Base-by-base conservation (phyloP, 345 rosid genomes). In the Carallia brachiata region DNA sequence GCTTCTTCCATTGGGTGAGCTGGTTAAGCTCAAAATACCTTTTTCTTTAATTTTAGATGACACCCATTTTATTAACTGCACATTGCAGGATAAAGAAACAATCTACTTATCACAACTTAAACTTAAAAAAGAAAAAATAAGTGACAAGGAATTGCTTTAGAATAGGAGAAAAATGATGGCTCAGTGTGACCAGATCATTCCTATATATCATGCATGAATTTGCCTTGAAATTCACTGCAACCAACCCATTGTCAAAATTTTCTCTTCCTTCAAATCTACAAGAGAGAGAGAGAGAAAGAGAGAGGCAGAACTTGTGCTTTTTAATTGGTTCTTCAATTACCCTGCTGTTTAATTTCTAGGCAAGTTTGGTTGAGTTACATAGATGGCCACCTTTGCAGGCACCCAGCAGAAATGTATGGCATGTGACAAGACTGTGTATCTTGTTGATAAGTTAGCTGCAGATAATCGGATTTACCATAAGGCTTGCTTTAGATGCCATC, bases 401-500 rank as follows among this genome's bases (percentile, higher is more conserved):
- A 81, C 85, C 17, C 86, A 80, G 66, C 86, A 86, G 54, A 88
- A 84, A 79, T 86, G 90, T 71, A 78, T 48, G 70, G 86, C 87
- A 15, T 88, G 93, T 76, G 80, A 81, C 27, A 88, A 78, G 64
- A 86, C 90, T 1, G 87, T 88, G 59, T 88, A 88, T 73, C 76
- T 84, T 68, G 93, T 88, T 7, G 93, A 86, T 37, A 86, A 83
- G 73, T 55, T 88, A 27, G 53, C 83, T 1, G 89, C 86, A 30
- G 81, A 86, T 68, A 84, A 79, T 69, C 75, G 90, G 69, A 60
- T 80, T 62, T 88, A 47, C 62, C 89, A 88, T 63, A 86, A 83
- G 75, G 75, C 87, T 59, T 88, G 93, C 77, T 88, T 88, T 74
- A 72, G 87, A 32, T 88, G 90, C 84, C 84, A 84, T 82, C 88